Evolutionary conservation across 805 yeast genomes (phyloP), one percentile per base, ranked within the genome.

Genomic region (Sungouiella thailandica): DNA sequence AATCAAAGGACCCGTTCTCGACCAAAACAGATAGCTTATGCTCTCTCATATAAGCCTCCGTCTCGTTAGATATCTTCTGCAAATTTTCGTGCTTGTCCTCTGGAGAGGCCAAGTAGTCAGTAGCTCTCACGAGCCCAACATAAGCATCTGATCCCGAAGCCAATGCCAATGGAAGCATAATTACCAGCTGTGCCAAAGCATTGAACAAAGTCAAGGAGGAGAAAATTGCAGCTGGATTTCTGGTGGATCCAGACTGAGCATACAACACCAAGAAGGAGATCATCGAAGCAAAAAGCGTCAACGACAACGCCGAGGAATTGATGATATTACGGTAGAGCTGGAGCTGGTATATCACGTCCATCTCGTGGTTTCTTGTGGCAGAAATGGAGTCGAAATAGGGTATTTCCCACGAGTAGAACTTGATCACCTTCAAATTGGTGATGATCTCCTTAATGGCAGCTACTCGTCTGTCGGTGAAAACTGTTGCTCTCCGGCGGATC

Each of bases 321-420:
- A 81, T 55, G 14, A 69, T 42, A 46, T 76, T 83, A 53, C 89
- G 76, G 18, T 76, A 54, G 27, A 78, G 65, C 49, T 83, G 89
- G 66, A 86, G 74, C 34, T 60, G 65, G 41, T 78, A 70, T 39
- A 89, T 71, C 32, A 67, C 63, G 4, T 50, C 46, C 72, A 84
- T 78, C 58, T 88, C 97, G 14, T 62, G 51, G 0, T 52, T 48
- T 53, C 97, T 74, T 17, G 75, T 65, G 9, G 65, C 68, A 11
- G 74, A 50, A 23, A 89, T 71, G 33, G 70, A 62, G 7, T 68
- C 55, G 34, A 69, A 68, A 53, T 86, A 89, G 1, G 96, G 88
- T 20, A 68, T 68, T 59, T 89, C 97, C 96, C 96, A 89, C 1
- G 94, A 84, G 55, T 88, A 89, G 55, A 74, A 83, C 62, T 89